Base-by-base conservation (phyloP, 1,284 basidiomycete species). In the Ceratobasidium theobromae region DNA sequence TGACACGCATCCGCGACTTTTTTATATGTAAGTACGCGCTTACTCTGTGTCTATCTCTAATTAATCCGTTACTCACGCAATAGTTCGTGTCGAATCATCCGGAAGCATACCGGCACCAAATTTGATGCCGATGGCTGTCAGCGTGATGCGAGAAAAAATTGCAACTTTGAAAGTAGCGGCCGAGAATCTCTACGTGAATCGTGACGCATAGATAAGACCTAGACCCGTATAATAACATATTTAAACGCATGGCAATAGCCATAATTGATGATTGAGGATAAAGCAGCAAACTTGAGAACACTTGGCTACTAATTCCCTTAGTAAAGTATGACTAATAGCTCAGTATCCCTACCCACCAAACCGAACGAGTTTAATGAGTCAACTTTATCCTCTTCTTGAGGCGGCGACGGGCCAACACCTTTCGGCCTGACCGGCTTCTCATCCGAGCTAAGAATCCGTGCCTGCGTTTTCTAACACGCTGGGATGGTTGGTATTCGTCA, bases 81-180 rank as follows among this genome's bases (percentile, higher is more conserved):
- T 71, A 96, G 94, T 93, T 80, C 90, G 86, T 69, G 82, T 98
- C 58, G 95, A 98, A 77, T 93, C 92, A 0, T 91, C 95, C 70
- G 89, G 95, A 1, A 85, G 93, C 25, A 97, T 97, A 75, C 77
- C 83, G 14, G 94, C 95, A 0, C 85, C 95, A 75, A 83, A 89
- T 43, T 79, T 99, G n/a, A 78, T 98, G 5, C 87, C 87, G 0
- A 91, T 95, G 72, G 84, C 95, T 0, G 84, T 95, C 73, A 81
- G 82, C 49, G 88, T 97, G 53, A 88, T 98, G 84, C 83, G 92
- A 40, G 79, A 80, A 41, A 98, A 98, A 76, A 86, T 98, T 48
- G 77, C 81, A 2, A 78, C 75, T 2, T 79, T 92, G 12, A 80
- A 81, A 54, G 75, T 77, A 9, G 87, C 86, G 0, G 86, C 85